phyloP scores from a whole-genome alignment of 176 grass and related monocot genomes.

The Eleusine indica region DNA sequence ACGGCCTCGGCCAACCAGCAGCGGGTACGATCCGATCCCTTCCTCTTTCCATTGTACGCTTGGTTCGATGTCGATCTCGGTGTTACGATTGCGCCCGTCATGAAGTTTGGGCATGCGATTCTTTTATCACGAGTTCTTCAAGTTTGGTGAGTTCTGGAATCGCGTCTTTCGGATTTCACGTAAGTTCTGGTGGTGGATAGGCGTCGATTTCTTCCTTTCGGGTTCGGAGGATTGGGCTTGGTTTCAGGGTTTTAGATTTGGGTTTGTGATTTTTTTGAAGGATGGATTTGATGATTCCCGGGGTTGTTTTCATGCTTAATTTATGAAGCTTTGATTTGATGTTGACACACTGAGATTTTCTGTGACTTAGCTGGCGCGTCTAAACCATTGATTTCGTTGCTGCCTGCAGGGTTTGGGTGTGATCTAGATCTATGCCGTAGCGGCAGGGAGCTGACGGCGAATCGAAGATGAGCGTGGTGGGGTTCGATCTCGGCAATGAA shows the following conservation, averaged over 20 bases:
- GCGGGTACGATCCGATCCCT: slow-evolving; percentile 29
- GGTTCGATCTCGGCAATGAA: slow-evolving; percentile 91
- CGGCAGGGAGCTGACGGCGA: neutral
- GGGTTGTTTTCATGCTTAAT: neutral
- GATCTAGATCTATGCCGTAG: slow-evolving; percentile 19
- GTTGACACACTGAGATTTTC: slow-evolving; percentile 25
- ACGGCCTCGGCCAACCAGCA: neutral
- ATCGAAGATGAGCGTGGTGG: slow-evolving; percentile 84
- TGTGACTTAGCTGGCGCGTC: neutral
- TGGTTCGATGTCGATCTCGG: slow-evolving; percentile 14
- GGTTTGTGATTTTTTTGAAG: neutral
- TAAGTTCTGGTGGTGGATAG: no score
- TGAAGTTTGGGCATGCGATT: neutral
- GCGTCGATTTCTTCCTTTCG: neutral
- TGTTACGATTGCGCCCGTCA: neutral
- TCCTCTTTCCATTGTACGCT: neutral
- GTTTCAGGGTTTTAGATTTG: slow-evolving; percentile 43
- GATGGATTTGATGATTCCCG: neutral
- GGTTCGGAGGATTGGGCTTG: neutral
- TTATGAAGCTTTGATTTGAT: neutral
- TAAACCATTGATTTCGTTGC: neutral
- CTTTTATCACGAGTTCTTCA: neutral
- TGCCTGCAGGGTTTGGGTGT: slow-evolving; percentile 19
- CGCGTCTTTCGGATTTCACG: no score
- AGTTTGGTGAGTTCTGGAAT: neutral